A percentile compares a stretch with the other conserved stretches of the same genome.
Evolutionary conservation across 192 early-diverging fungal genomes (phyloP).

Genomic region (Rhizophagus sp.): DNA sequence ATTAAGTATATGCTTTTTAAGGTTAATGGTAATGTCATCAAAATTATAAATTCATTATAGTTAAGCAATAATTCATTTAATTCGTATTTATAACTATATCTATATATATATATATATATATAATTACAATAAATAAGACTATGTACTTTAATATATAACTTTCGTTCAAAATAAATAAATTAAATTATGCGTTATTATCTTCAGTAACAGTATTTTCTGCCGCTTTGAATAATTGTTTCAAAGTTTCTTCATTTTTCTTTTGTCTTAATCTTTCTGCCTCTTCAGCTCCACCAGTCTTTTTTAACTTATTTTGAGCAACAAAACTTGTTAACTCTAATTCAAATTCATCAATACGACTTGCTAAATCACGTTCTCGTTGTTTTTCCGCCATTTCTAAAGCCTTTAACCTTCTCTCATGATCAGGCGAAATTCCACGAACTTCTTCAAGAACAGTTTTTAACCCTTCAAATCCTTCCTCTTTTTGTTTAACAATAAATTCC

Average conservation of each 20-base stretch:
- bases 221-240: constrained; percentile 51
- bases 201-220: not conserved
- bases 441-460: constrained; percentile 69
- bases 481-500: constrained; percentile 56
- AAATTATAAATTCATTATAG: too few relatives aligned
- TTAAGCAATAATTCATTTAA: too few relatives aligned
- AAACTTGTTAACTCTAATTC: constrained; percentile 70
- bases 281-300: constrained; percentile 75
- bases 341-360: constrained; percentile 74
- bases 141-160: too few relatives aligned
- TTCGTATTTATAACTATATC: too few relatives aligned
- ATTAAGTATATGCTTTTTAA: too few relatives aligned
- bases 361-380: constrained; percentile 65
- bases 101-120: too few relatives aligned
- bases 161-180: not conserved
- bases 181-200: not conserved
- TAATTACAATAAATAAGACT: too few relatives aligned
- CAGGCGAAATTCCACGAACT: constrained; percentile 66
- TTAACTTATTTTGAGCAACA: constrained; percentile 63
- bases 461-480: constrained; percentile 64
- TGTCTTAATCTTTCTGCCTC: constrained; percentile 70
- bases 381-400: constrained; percentile 69
- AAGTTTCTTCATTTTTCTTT: constrained; percentile 65
- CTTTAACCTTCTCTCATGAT: constrained; percentile 62
- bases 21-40: too few relatives aligned